These are phyloP conservation scores for Colletotrichum sublineola DNA, from an alignment of 2,329 filamentous ascomycete genomes.

Conservation along the genomic window DNA sequence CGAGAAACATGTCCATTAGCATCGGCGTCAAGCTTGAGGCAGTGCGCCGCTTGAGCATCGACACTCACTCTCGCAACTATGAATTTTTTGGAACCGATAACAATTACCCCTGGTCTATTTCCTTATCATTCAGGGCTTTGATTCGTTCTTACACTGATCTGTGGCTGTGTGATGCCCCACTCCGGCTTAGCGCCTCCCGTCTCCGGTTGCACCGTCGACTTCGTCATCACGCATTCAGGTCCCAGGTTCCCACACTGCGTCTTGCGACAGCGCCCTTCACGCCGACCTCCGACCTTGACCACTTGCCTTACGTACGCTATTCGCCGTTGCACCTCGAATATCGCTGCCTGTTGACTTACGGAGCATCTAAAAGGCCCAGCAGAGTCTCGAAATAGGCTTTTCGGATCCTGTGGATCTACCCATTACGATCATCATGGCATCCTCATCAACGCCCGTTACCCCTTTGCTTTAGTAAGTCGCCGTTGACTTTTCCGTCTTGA, in stretches of 20 bases:
- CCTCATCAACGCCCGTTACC: conserved; percentile 75
- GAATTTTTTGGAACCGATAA: conserved; percentile 43
- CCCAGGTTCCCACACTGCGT: conserved; percentile 11
- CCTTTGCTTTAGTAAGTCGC: conserved; percentile 79
- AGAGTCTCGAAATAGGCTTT: conserved; percentile 25
- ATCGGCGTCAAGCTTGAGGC: neutral
- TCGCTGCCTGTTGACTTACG: conserved; percentile 11
- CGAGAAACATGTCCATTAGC: conserved; percentile 8
- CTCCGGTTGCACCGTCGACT: conserved; percentile 32
- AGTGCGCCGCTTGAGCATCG: conserved; percentile 8
- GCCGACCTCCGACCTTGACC: neutral
- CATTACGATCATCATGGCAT: conserved; percentile 69
- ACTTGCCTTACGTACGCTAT: conserved; percentile 22
- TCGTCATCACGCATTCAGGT: conserved; percentile 41
- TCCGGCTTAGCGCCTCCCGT: conserved; percentile 36
- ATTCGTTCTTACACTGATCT: conserved; percentile 2
- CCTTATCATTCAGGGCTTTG: conserved; percentile 19
- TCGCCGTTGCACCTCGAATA: conserved; percentile 17
- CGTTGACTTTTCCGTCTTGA: conserved; percentile 12
- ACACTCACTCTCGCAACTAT: conserved; percentile 14
- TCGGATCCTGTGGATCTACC: conserved; percentile 14
- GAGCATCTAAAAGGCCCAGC: conserved; percentile 4
- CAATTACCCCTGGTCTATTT: conserved; percentile 3
- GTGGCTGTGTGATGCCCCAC: conserved; percentile 13
- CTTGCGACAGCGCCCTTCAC: conserved; percentile 38